phyloP scores from a whole-genome alignment of 139 green algal genomes.

The Chlamydomonas eustigma region DNA sequence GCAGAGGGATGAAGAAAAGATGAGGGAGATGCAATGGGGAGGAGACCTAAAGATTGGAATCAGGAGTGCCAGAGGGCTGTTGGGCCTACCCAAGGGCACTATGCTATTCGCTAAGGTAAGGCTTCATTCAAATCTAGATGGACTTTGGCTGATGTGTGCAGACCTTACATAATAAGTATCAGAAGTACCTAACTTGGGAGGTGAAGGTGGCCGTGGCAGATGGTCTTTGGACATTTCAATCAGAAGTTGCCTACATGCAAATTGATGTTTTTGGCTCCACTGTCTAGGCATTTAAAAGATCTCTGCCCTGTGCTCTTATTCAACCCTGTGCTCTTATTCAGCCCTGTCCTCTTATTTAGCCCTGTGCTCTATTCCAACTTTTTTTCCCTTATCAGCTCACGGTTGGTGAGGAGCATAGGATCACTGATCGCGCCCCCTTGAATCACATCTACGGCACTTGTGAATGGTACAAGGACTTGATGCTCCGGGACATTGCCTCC shows the following conservation, averaged over 20 bases:
- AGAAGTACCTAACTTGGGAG: background rate
- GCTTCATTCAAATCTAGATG: too few relatives aligned
- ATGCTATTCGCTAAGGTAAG: conserved; percentile 7
- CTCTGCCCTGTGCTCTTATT: too few relatives aligned
- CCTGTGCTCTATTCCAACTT: background rate
- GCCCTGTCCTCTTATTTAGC: too few relatives aligned
- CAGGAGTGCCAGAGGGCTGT: conserved; percentile 10
- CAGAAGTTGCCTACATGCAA: background rate
- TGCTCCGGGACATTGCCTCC: background rate
- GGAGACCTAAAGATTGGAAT: conserved; percentile 21
- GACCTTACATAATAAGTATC: too few relatives aligned
- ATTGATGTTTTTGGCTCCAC: background rate
- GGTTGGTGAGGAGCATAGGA: background rate
- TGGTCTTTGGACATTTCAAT: background rate
- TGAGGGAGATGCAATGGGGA: conserved; percentile 3
- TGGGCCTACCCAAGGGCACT: background rate
- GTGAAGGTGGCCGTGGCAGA: background rate
- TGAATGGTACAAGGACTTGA: conserved; percentile 9
- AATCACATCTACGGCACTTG: background rate
- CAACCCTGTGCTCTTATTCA: too few relatives aligned
- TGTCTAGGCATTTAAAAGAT: background rate
- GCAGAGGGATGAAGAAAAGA: background rate
- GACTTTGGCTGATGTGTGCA: too few relatives aligned
- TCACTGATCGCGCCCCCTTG: background rate
- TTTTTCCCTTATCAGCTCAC: background rate